Base-by-base conservation (phyloP, 345 rosid genomes). In the Euclidium syriacum region DNA sequence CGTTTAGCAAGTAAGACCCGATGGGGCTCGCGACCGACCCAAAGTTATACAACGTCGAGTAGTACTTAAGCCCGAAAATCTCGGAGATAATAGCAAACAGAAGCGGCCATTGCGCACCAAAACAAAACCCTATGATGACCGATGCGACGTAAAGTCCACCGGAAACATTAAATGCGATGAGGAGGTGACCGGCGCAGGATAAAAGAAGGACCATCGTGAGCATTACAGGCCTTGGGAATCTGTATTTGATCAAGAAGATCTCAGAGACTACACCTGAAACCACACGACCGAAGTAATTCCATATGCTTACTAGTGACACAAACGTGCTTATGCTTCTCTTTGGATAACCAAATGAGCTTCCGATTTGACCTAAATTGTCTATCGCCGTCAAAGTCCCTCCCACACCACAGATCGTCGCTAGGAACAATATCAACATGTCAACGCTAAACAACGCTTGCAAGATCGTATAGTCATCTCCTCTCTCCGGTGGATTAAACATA, bases 211-310 rank as follows among this genome's bases (percentile, higher is more conserved):
- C 60, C 18, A 67, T 24, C 19, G 74, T 77, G 64, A 82, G 58
- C 56, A 82, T 20, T 20, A 77, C 24, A 24, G 86, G 82, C 41
- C 80, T 69, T 11, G 80, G 86, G 44, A 77, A 68, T 36, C 68
- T 79, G 62, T 77, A 75, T 46, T 73, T 82, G 39, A 46, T 68
- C 66, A 68, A 56, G 32, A 79, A 71, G 51, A 73, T 69, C 69
- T 82, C 87, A 0, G 80, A 82, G 35, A 61, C 72, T 0, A 77
- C 79, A 20, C 84, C 80, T 1, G 87, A 49, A 9, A 72, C 73
- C 2, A 76, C 72, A 39, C 87, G 80, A 14, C 87, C 87, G 15
- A 73, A 73, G 74, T 72, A 82, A 20, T 77, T 82, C 87, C 84
- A 79, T 58, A 79, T 77, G 65, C 87, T 82, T 9, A 82, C 77